A percentile compares a stretch with the other conserved stretches of the same genome.
These are phyloP conservation scores for Oryza glumipatula DNA, from an alignment of 176 grass and related monocot species.

Conservation along the genomic window DNA sequence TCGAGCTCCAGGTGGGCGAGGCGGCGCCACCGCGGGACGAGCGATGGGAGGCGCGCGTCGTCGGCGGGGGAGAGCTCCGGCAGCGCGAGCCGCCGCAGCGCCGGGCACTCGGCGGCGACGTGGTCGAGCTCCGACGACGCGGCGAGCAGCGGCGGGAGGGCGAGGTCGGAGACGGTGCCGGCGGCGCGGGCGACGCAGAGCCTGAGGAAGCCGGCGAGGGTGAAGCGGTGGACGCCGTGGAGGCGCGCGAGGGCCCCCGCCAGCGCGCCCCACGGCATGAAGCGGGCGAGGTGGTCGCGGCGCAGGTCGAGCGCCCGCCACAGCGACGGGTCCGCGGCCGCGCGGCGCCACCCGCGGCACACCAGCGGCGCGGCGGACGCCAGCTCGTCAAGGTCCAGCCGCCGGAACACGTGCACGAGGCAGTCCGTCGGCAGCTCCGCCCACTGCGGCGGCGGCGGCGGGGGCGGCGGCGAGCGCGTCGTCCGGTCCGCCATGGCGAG, in stretches of 20 bases:
- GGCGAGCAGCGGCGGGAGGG: slow-evolving; percentile 58
- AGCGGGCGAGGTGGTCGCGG: slow-evolving; percentile 62
- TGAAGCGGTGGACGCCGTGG: slow-evolving; percentile 46
- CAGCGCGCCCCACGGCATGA: slow-evolving; percentile 75
- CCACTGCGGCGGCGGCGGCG: slow-evolving; percentile 35
- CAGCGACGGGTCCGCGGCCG: slow-evolving; percentile 60
- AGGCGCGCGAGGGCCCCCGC: slow-evolving; percentile 40
- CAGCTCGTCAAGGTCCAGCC: slow-evolving; percentile 66
- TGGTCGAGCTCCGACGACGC: slow-evolving; percentile 39
- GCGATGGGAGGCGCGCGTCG: slow-evolving; percentile 55
- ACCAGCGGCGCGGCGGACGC: slow-evolving; percentile 62
- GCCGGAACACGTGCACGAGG: slow-evolving; percentile 65
- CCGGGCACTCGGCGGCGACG: slow-evolving; percentile 42
- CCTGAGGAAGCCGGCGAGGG: slow-evolving; percentile 53
- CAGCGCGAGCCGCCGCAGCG: slow-evolving; percentile 46
- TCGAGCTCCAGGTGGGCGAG: slow-evolving; percentile 70
- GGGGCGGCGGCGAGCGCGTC: not conserved
- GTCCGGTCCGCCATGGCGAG: not conserved
- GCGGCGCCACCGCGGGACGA: slow-evolving; percentile 56
- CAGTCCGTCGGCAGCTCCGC: slow-evolving; percentile 74
- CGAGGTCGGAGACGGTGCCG: slow-evolving; percentile 27
- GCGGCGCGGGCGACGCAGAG: slow-evolving; percentile 45
- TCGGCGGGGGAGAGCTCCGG: slow-evolving; percentile 40
- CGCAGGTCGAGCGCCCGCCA: slow-evolving; percentile 79
- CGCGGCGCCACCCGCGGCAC: slow-evolving; percentile 73